Conservation (phyloP, 2,329 filamentous ascomycete species). For the Aspergillus ustus region DNA sequence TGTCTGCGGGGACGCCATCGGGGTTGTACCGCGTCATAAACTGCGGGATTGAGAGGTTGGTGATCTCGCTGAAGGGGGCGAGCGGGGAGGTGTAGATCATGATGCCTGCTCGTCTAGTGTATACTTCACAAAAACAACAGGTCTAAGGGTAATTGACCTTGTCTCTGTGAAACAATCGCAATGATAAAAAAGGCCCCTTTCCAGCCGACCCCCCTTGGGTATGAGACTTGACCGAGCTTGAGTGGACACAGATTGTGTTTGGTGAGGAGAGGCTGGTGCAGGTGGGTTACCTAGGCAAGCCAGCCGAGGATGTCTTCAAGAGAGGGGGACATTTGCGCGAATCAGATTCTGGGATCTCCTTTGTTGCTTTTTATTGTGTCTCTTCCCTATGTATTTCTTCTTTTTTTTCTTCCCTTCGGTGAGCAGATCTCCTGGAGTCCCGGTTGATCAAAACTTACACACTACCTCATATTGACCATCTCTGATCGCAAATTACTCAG, state of each 20-base stretch:
- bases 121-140: background rate
- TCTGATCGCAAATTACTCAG: background rate
- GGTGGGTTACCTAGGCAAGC: too few relatives aligned
- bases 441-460: background rate
- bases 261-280: too few relatives aligned
- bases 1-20: conserved; percentile 26
- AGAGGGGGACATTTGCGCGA: too few relatives aligned
- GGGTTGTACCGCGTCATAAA: conserved; percentile 33
- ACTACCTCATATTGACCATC: background rate
- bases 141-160: background rate
- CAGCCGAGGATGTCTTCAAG: too few relatives aligned
- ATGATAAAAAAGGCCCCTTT: background rate
- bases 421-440: background rate
- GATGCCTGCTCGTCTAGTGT: background rate
- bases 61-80: conserved; percentile 17
- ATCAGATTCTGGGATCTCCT: background rate
- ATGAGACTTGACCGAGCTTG: background rate
- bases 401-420: background rate
- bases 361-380: background rate
- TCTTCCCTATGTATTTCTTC: too few relatives aligned
- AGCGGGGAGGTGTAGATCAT: conserved; percentile 12
- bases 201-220: background rate
- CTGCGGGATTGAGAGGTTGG: conserved; percentile 27
- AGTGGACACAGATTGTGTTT: background rate
- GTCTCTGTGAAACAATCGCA: background rate